These are phyloP conservation scores for Pythium inflatum DNA, from an alignment of 352 stramenopile species.

Conservation along the genomic window DNA sequence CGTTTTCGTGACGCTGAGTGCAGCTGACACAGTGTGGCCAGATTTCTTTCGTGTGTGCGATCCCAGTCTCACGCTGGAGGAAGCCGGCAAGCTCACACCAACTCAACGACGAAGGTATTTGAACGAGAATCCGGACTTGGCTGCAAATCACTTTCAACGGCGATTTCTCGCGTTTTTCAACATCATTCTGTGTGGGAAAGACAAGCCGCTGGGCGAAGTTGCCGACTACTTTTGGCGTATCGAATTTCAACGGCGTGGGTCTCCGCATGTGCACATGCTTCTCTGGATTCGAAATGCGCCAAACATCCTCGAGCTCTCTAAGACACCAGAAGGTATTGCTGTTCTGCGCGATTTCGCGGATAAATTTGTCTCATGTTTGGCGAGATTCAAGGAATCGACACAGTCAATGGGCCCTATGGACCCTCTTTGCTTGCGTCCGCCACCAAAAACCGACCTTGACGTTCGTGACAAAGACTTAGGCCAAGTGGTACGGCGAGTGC, in stretches of 20 bases:
- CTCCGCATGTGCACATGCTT: slow-evolving; percentile 9
- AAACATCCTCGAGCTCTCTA: not conserved
- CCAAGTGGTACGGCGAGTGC: no score
- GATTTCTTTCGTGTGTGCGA: slow-evolving; percentile 33
- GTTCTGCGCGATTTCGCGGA: no score
- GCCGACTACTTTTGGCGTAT: slow-evolving; percentile 7
- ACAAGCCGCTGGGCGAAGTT: not conserved
- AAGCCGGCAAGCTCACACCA: not conserved
- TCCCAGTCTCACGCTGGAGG: not conserved
- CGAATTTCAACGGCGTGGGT: slow-evolving; percentile 3
- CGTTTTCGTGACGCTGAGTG: slow-evolving; percentile 37
- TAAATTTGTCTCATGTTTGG: no score
- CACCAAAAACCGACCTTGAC: no score
- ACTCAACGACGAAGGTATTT: slow-evolving; percentile 3
- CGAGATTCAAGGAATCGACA: no score
- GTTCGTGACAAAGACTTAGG: no score
- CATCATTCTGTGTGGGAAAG: slow-evolving; percentile 10
- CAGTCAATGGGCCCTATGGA: no score
- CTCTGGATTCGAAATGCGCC: not conserved
- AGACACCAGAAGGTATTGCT: no score
- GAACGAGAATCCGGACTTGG: slow-evolving; percentile 32
- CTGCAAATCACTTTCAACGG: slow-evolving; percentile 21
- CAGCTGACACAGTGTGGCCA: slow-evolving; percentile 36
- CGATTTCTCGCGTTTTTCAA: slow-evolving; percentile 34
- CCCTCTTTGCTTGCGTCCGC: slow-evolving; percentile 5